Percentiles rank a stretch among this genome's conserved stretches.
phyloP scores from a whole-genome alignment of 2,329 filamentous ascomycete species.

The Aspergillus felis region DNA sequence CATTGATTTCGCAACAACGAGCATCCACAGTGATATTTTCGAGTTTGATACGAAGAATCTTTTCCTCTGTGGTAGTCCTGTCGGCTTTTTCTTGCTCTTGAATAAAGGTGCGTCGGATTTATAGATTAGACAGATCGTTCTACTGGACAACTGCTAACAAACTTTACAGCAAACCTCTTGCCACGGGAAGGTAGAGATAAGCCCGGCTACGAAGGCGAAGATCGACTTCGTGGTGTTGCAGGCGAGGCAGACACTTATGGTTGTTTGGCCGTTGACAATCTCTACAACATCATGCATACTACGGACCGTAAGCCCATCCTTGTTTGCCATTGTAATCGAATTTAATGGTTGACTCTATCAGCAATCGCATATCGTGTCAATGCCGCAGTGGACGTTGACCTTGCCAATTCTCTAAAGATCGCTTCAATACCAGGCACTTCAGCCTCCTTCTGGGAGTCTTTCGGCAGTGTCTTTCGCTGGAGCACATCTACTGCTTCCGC shows the following conservation, averaged over 20 bases:
- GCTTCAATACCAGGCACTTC: constrained; percentile 74
- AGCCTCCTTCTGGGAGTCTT: constrained; percentile 60
- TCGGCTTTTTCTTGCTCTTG: constrained; percentile 86
- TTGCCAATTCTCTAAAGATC: constrained; percentile 70
- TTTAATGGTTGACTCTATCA: constrained; percentile 49
- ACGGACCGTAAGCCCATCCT: constrained; percentile 51
- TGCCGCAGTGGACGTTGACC: constrained; percentile 77
- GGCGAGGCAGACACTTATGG: constrained; percentile 78
- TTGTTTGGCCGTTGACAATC: constrained; percentile 88
- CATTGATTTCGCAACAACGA: constrained; percentile 36
- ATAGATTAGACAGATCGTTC: constrained; percentile 15
- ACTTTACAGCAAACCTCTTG: constrained; percentile 54
- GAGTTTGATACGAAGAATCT: constrained; percentile 90
- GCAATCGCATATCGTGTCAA: constrained; percentile 90
- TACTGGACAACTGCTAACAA: constrained; percentile 27
- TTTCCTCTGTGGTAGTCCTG: constrained; percentile 85
- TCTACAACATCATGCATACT: constrained; percentile 86
- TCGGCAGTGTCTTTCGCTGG: constrained; percentile 60
- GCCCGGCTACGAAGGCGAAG: constrained; percentile 64
- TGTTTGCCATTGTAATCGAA: not conserved
- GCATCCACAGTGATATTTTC: constrained; percentile 58
- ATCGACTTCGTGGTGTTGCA: constrained; percentile 61
- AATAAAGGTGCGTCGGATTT: constrained; percentile 51
- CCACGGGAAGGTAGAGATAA: constrained; percentile 75
- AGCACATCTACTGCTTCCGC: constrained; percentile 53